Base-by-base conservation (phyloP, 1,139 yeast genomes). In the Hemisphaericaspora xylanilytica region DNA sequence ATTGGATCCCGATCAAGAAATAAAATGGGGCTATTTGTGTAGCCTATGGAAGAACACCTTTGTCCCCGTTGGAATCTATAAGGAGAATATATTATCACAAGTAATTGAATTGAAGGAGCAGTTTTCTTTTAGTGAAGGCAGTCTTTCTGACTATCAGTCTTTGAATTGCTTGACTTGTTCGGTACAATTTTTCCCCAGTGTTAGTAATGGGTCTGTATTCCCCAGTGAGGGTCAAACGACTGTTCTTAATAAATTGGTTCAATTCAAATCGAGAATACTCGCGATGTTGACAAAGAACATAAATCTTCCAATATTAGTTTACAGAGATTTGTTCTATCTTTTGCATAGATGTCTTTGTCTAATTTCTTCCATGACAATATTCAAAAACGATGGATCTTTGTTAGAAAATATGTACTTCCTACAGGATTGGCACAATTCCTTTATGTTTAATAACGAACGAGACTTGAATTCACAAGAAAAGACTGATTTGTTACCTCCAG, bases 391-490 rank as follows among this genome's bases (percentile, higher is more conserved):
- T 32, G 48, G 50, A 31, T 48, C 50, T 11, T 47, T 62, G 14
- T 47, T 65, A 22, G 44, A 43, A 22, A 61, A 60, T 6, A 48
- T 68, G 17, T 62, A 56, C 35, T 56, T 55, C 37, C 46, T 65
- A 20, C 68, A 63, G 39, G 78, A 74, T 30, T 46, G 58, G 26
- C 52, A 65, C 18, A 59, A 65, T 41, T 46, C 52, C 17, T 47
- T 56, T 5, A 67, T 73, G 2, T 58, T 69, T 36, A 36, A 43
- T 5, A 63, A 63, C 40, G 76, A 72, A 30, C 55, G 45, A 36
- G 28, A 37, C 6, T 31, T 53, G 17, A 45, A 48, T 36, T 48
- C 52, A 2, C 45, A 32, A 21, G 36, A 24, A 2, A 20, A 40
- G 16, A 50, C 48, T 21, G 49, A 47, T 16, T 36, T 45, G 14